phyloP scores from a whole-genome alignment of 768 basidiomycete genomes.

The Gymnopilus junonius region DNA sequence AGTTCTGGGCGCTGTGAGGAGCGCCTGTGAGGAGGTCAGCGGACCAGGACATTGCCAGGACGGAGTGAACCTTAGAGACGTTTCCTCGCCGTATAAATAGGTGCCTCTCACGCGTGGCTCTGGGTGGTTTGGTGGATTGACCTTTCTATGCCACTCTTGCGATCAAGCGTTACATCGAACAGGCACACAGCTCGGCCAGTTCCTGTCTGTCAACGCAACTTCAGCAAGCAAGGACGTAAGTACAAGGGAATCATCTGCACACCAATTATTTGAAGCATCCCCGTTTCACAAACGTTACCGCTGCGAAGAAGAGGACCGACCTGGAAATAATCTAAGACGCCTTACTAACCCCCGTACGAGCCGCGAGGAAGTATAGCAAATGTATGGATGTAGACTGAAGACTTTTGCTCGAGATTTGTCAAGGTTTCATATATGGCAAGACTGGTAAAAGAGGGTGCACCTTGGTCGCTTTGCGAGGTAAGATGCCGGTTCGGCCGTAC shows the following conservation, averaged over 20 bases:
- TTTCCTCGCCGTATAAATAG: not conserved
- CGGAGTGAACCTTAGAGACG: conserved; percentile 2
- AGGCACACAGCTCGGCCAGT: conserved; percentile 15
- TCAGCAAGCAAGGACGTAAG: not conserved
- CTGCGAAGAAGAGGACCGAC: not conserved
- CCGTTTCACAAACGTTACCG: not conserved
- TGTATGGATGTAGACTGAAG: not conserved
- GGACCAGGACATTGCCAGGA: conserved; percentile 2
- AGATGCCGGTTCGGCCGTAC: not conserved
- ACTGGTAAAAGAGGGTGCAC: not conserved
- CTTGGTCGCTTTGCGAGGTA: not conserved
- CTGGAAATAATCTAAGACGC: not conserved
- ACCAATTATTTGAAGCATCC: conserved; percentile 1
- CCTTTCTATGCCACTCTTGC: conserved; percentile 1
- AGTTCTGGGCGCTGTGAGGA: conserved; percentile 11
- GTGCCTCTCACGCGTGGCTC: conserved; percentile 4
- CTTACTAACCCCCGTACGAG: conserved; percentile 3
- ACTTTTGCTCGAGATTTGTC: not conserved
- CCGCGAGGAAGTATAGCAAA: not conserved
- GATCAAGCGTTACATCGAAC: conserved; percentile 4
- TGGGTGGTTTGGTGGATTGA: conserved; percentile 11
- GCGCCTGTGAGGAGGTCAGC: not conserved
- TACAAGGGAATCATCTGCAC: not conserved
- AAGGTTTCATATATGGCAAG: conserved; percentile 3
- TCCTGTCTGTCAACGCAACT: conserved; percentile 1